A percentile compares a stretch with the other conserved stretches of the same genome.
Conservation (phyloP, 768 basidiomycete species). For the Mycena galopus region DNA sequence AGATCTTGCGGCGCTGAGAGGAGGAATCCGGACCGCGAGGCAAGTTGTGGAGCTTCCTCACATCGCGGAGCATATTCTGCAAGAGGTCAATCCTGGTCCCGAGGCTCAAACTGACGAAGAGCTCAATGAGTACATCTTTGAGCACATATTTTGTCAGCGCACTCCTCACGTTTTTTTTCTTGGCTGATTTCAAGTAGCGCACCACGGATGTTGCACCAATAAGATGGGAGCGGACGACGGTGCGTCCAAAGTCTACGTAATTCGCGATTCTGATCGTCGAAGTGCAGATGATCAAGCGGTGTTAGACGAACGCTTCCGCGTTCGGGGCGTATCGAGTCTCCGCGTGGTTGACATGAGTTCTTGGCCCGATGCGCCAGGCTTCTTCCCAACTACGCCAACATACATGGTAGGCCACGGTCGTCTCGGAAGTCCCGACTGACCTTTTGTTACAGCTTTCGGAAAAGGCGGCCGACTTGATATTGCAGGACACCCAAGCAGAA, state of each 20-base stretch:
- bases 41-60: not conserved
- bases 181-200: slow-evolving; percentile 22
- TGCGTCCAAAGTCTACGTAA: slow-evolving; percentile 17
- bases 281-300: slow-evolving; percentile 45
- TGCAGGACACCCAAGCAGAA: slow-evolving; percentile 12
- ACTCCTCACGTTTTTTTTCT: not conserved
- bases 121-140: slow-evolving; percentile 41
- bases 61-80: not conserved
- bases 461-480: slow-evolving; percentile 15
- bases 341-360: not conserved
- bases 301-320: slow-evolving; percentile 45
- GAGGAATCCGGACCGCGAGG: not conserved
- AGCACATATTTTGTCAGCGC: slow-evolving; percentile 37
- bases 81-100: slow-evolving; percentile 14
- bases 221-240: slow-evolving; percentile 43
- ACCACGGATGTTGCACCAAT: slow-evolving; percentile 47
- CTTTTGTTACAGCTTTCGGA: slow-evolving; percentile 21
- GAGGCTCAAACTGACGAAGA: slow-evolving; percentile 39
- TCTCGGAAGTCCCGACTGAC: not conserved
- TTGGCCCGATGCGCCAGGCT: slow-evolving; percentile 37
- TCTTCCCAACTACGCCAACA: slow-evolving; percentile 43
- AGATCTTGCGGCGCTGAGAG: slow-evolving; percentile 22
- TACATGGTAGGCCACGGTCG: slow-evolving; percentile 43
- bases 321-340: slow-evolving; percentile 41
- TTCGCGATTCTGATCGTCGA: not conserved